Conservation (phyloP, 2,329 filamentous ascomycete genomes). For the Colletotrichum caudatum region DNA sequence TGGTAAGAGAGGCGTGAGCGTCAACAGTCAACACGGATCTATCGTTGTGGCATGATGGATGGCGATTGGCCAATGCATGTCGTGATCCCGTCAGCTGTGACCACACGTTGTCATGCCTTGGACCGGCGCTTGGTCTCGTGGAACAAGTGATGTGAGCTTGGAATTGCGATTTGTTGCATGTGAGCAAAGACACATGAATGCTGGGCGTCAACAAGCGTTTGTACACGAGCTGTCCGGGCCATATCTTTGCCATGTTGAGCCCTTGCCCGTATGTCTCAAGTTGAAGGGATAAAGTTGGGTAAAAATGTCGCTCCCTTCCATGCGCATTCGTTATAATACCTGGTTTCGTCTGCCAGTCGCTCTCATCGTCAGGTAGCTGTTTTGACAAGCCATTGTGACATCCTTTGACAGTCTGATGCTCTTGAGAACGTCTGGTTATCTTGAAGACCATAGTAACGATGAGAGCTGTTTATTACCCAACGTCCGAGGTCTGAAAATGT, state of each 20-base stretch:
- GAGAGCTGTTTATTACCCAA: not conserved
- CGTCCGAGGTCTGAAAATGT: not conserved
- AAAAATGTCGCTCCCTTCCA: too few relatives aligned
- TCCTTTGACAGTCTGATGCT: too few relatives aligned
- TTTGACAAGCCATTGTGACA: too few relatives aligned
- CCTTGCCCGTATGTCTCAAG: not conserved
- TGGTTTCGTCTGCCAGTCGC: too few relatives aligned
- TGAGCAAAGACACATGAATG: not conserved
- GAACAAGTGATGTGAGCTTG: too few relatives aligned
- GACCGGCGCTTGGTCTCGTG: not conserved
- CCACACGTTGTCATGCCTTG: slow-evolving; percentile 18
- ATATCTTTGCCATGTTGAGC: not conserved
- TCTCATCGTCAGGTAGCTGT: too few relatives aligned
- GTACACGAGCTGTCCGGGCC: not conserved
- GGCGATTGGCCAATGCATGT: slow-evolving; percentile 28
- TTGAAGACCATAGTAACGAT: not conserved
- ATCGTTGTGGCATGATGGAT: slow-evolving; percentile 15
- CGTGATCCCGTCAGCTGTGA: slow-evolving; percentile 19
- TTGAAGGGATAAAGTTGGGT: not conserved
- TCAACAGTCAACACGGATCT: not conserved
- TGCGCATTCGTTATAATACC: too few relatives aligned
- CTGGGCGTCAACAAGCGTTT: not conserved
- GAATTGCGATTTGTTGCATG: not conserved
- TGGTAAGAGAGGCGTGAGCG: slow-evolving; percentile 11
- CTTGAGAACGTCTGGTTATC: too few relatives aligned